A percentile compares a stretch with the other conserved stretches of the same genome.
These are phyloP conservation scores for Thermomucor indicae-seudaticae DNA, from an alignment of 371 early-diverging fungal genomes.

Conservation along the genomic window DNA sequence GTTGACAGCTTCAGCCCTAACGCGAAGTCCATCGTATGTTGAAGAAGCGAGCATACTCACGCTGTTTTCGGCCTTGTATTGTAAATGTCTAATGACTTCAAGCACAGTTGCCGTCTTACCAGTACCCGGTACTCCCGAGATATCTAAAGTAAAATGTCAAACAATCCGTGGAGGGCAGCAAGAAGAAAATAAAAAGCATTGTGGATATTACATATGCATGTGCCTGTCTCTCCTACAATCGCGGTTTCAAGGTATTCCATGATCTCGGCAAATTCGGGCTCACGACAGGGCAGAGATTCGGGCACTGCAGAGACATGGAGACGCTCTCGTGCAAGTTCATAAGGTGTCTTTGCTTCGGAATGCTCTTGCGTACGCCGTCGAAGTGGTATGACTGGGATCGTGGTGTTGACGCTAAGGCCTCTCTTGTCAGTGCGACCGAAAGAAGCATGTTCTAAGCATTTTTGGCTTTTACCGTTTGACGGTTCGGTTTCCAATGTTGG, in stretches of 20 bases:
- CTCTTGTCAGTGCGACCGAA: too few relatives aligned
- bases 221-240: conserved; percentile 73
- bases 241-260: conserved; percentile 67
- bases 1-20: too few relatives aligned
- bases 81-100: conserved; percentile 77
- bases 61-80: conserved; percentile 62
- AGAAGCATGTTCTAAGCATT: neutral
- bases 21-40: too few relatives aligned
- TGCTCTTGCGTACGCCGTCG: conserved; percentile 11
- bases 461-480: conserved; percentile 3
- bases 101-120: conserved; percentile 97
- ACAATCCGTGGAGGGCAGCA: neutral
- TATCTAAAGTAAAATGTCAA: conserved; percentile 45
- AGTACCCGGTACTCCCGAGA: conserved; percentile 97
- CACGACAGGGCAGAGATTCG: conserved; percentile 86
- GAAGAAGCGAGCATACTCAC: too few relatives aligned
- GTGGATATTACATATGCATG: conserved; percentile 67
- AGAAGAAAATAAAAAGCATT: neutral
- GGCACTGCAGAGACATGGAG: conserved; percentile 92
- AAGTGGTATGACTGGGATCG: conserved; percentile 4
- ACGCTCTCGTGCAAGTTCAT: conserved; percentile 67
- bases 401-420: conserved; percentile 6
- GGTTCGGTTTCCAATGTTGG: conserved; percentile 1
- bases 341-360: conserved; percentile 24
- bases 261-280: conserved; percentile 82